Evolutionary conservation across 257 asterid species (phyloP).

Genomic region (Asclepias syriaca): DNA sequence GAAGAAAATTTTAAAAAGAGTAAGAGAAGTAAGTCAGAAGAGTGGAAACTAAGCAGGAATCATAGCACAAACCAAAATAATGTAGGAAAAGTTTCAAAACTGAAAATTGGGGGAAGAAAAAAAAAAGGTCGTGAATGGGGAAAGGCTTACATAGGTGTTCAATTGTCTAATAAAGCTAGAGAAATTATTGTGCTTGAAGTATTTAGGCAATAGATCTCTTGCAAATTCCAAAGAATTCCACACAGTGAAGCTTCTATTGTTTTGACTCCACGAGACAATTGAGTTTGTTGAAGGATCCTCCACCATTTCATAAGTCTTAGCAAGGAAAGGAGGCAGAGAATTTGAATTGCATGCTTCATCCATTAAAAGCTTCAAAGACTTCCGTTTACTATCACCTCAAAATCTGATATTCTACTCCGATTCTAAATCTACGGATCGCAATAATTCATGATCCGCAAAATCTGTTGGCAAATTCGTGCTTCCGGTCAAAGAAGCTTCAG

Average conservation of each 20-base stretch:
- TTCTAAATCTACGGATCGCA: neutral
- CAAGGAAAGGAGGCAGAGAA: constrained; percentile 76
- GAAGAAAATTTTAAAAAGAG: constrained; percentile 8
- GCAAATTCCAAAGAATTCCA: constrained; percentile 80
- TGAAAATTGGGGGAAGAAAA: neutral
- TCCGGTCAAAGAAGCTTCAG: neutral
- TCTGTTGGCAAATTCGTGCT: neutral
- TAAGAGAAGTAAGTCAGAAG: constrained; percentile 1
- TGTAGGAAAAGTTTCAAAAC: neutral
- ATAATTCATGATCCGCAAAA: neutral
- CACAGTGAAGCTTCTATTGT: constrained; percentile 66
- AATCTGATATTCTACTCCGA: neutral
- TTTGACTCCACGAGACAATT: constrained; percentile 74
- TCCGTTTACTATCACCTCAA: neutral
- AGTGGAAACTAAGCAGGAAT: neutral
- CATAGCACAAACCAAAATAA: neutral
- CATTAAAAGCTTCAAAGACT: constrained; percentile 27
- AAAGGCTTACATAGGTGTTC: constrained; percentile 69
- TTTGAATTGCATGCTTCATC: constrained; percentile 65
- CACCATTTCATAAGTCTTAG: constrained; percentile 90
- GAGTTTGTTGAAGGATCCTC: constrained; percentile 63
- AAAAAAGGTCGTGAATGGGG: neutral
- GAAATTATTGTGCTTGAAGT: constrained; percentile 86
- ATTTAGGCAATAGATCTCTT: constrained; percentile 63
- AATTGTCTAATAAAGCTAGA: constrained; percentile 93